A percentile compares a stretch with the other conserved stretches of the same genome.
These are phyloP conservation scores for Macroventuria anomochaeta DNA, from an alignment of 2,329 filamentous ascomycete species.

Conservation along the genomic window DNA sequence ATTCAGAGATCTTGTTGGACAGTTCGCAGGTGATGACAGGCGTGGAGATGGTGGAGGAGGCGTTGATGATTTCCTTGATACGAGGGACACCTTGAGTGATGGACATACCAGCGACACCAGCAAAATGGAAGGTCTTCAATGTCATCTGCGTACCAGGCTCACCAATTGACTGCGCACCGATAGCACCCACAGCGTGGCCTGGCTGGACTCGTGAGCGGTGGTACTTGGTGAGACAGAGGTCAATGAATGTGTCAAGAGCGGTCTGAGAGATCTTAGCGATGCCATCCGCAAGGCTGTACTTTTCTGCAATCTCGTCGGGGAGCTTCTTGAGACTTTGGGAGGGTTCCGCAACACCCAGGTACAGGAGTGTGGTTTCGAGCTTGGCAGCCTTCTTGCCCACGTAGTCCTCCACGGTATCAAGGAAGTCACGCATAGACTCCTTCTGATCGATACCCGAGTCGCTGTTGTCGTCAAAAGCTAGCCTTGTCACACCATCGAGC, in stretches of 20 bases:
- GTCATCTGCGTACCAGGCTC: constrained; percentile 99
- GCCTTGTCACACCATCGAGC: constrained; percentile 48
- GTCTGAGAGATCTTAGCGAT: constrained; percentile 82
- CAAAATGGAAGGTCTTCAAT: constrained; percentile 99
- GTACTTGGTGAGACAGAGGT: constrained; percentile 86
- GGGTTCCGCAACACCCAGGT: constrained; percentile 33
- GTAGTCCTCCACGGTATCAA: constrained; percentile 77
- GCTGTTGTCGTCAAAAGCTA: constrained; percentile 73
- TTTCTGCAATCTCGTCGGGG: constrained; percentile 44
- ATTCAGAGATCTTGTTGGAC: constrained; percentile 74
- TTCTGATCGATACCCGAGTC: constrained; percentile 62
- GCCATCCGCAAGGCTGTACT: constrained; percentile 61
- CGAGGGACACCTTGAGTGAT: constrained; percentile 98
- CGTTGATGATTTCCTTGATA: constrained; percentile 99
- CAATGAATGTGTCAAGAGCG: constrained; percentile 78
- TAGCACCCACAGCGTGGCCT: constrained; percentile 92
- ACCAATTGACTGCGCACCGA: constrained; percentile 96
- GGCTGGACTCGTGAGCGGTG: constrained; percentile 90
- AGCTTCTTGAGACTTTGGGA: constrained; percentile 16
- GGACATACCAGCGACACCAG: constrained; percentile 98
- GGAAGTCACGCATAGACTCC: constrained; percentile 82
- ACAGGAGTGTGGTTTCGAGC: constrained; percentile 58
- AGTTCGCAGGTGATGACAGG: constrained; percentile 90
- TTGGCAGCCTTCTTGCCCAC: constrained; percentile 68
- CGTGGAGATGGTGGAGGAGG: constrained; percentile 90